phyloP scores from a whole-genome alignment of 2,329 filamentous ascomycete species.

The Fusarium sublunatum region DNA sequence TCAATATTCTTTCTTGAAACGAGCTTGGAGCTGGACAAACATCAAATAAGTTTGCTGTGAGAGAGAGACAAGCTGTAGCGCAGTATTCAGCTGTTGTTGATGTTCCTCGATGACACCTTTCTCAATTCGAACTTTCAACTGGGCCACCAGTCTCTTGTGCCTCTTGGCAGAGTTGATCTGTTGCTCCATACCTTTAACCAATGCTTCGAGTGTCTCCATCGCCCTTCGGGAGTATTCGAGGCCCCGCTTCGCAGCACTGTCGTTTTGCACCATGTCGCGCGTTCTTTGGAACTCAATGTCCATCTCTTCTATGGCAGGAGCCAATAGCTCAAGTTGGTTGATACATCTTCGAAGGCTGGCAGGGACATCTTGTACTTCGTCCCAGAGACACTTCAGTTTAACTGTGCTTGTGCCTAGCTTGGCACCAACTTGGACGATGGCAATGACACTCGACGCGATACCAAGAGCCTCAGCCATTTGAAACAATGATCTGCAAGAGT shows the following conservation, averaged over 20 bases:
- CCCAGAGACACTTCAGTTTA: conserved; percentile 30
- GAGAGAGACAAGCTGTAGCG: conserved; percentile 6
- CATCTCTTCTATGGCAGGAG: conserved; percentile 3
- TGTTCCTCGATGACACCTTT: conserved; percentile 17
- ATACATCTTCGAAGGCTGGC: conserved; percentile 5
- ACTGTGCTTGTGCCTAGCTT: conserved; percentile 24
- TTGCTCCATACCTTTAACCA: conserved; percentile 9
- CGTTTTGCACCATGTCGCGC: neutral
- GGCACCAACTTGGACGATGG: conserved; percentile 23
- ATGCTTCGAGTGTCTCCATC: neutral
- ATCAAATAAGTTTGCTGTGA: conserved; percentile 31
- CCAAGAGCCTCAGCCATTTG: conserved; percentile 33
- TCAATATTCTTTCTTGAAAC: too few species aligned
- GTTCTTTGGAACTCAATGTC: conserved; percentile 14
- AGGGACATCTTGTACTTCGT: conserved; percentile 28
- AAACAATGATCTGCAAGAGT: neutral
- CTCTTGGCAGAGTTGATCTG: conserved; percentile 2
- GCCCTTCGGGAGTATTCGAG: conserved; percentile 17
- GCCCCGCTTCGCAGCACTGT: conserved; percentile 9
- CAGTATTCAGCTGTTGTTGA: conserved; percentile 5
- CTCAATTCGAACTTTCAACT: conserved; percentile 21
- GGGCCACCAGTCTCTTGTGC: neutral
- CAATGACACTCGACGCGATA: conserved; percentile 28
- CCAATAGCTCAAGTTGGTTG: conserved; percentile 7
- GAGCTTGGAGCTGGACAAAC: neutral